These are phyloP conservation scores for Oryza rufipogon DNA, from an alignment of 176 grass and related monocot genomes.

Conservation along the genomic window DNA sequence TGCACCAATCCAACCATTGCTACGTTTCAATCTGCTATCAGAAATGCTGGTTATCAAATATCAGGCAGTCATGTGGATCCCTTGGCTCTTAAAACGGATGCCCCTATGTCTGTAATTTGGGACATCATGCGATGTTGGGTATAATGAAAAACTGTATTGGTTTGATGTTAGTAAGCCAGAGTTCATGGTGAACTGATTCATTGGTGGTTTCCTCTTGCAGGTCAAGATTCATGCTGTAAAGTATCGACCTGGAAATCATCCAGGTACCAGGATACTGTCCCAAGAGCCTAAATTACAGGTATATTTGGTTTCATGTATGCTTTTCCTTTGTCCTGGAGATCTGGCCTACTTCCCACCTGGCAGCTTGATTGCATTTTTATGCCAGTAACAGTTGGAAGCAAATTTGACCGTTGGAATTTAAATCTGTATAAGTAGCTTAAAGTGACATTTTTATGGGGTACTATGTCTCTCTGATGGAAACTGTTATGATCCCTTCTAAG, in stretches of 20 bases:
- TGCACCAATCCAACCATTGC: slow-evolving; percentile 51
- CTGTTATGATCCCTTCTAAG: background rate
- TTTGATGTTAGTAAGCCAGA: background rate
- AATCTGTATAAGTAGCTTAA: background rate
- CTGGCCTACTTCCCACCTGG: background rate
- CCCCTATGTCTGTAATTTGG: slow-evolving; percentile 62
- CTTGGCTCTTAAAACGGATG: slow-evolving; percentile 56
- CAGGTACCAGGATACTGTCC: slow-evolving; percentile 54
- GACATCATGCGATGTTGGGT: slow-evolving; percentile 70
- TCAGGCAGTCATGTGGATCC: slow-evolving; percentile 64
- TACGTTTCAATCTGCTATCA: slow-evolving; percentile 51
- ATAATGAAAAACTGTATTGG: slow-evolving; percentile 1
- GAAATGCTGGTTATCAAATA: slow-evolving; percentile 63
- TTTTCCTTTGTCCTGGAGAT: background rate
- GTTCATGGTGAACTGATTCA: slow-evolving; percentile 7
- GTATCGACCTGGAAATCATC: slow-evolving; percentile 40
- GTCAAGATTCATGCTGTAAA: slow-evolving; percentile 60
- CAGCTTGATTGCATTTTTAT: background rate
- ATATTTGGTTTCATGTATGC: slow-evolving; percentile 25
- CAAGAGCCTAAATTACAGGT: slow-evolving; percentile 52
- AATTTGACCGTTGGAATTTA: background rate
- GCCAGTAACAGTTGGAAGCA: background rate
- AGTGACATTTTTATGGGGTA: background rate
- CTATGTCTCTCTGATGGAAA: background rate
- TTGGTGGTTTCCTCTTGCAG: slow-evolving; percentile 32